These are phyloP conservation scores for Psilocybe subaeruginosa DNA, from an alignment of 768 basidiomycete species.

Conservation along the genomic window DNA sequence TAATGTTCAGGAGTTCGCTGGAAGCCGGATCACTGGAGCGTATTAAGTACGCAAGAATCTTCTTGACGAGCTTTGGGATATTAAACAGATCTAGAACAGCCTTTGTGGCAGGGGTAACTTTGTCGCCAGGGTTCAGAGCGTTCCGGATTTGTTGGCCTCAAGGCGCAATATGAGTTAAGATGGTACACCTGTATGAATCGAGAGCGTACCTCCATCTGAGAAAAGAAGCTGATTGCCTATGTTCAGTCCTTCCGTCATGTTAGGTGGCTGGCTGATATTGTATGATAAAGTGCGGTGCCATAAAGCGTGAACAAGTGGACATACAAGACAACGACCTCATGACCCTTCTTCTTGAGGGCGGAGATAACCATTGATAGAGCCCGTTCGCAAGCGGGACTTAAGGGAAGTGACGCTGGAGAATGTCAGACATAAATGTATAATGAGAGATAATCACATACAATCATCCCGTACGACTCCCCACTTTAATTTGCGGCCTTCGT, in stretches of 20 bases:
- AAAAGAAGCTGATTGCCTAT: slow-evolving; percentile 59
- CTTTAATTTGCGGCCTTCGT: slow-evolving; percentile 53
- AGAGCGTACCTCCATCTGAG: slow-evolving; percentile 52
- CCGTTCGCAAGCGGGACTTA: slow-evolving; percentile 66
- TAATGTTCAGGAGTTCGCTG: slow-evolving; percentile 37
- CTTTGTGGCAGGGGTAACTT: slow-evolving; percentile 31
- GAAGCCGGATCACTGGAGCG: slow-evolving; percentile 39
- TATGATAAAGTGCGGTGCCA: neutral
- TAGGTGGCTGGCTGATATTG: slow-evolving; percentile 41
- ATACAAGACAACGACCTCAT: slow-evolving; percentile 67
- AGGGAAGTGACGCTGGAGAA: slow-evolving; percentile 53
- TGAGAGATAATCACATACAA: slow-evolving; percentile 10
- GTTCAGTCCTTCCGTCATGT: slow-evolving; percentile 49
- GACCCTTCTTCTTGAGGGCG: slow-evolving; percentile 59
- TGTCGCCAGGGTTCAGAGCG: slow-evolving; percentile 36
- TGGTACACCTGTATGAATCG: slow-evolving; percentile 11
- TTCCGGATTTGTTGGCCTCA: slow-evolving; percentile 47
- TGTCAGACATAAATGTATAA: neutral
- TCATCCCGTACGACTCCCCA: slow-evolving; percentile 70
- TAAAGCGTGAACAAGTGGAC: slow-evolving; percentile 21
- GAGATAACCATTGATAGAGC: slow-evolving; percentile 53
- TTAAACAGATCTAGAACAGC: slow-evolving; percentile 36
- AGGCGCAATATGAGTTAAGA: slow-evolving; percentile 6
- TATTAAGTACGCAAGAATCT: slow-evolving; percentile 41
- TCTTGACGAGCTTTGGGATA: slow-evolving; percentile 44